Conservation (phyloP, 768 basidiomycete genomes). For the Clathrus columnatus region DNA sequence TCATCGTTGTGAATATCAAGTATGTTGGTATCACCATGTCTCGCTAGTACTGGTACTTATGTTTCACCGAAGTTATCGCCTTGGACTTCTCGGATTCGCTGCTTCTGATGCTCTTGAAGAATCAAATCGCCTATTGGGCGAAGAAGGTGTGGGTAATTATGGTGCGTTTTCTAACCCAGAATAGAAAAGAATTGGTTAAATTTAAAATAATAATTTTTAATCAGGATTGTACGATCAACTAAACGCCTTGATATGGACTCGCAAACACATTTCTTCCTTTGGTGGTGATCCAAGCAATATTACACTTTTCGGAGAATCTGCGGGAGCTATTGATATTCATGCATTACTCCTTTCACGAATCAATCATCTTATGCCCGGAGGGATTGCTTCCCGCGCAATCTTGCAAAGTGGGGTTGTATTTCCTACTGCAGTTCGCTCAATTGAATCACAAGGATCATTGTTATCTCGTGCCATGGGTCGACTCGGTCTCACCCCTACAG, state of each 20-base stretch:
- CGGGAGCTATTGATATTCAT: slow-evolving; percentile 46
- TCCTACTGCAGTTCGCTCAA: slow-evolving; percentile 48
- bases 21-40: slow-evolving; percentile 30
- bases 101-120: slow-evolving; percentile 55
- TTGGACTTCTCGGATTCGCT: slow-evolving; percentile 73
- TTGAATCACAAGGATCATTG: slow-evolving; percentile 42
- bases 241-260: slow-evolving; percentile 55
- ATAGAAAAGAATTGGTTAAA: not conserved
- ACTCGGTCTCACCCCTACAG: slow-evolving; percentile 37
- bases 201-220: not conserved
- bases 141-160: slow-evolving; percentile 71
- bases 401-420: slow-evolving; percentile 63
- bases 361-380: slow-evolving; percentile 20
- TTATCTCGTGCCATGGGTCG: slow-evolving; percentile 55
- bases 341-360: slow-evolving; percentile 61
- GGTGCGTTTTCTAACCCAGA: slow-evolving; percentile 32
- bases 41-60: slow-evolving; percentile 6
- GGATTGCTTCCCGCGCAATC: slow-evolving; percentile 62
- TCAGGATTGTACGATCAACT: slow-evolving; percentile 58
- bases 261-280: slow-evolving; percentile 49
- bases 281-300: slow-evolving; percentile 54
- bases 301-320: slow-evolving; percentile 34
- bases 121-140: slow-evolving; percentile 56
- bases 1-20: slow-evolving; percentile 72
- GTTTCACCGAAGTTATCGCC: slow-evolving; percentile 46